Conservation (phyloP, 768 basidiomycete species). For the Zangia roseola region DNA sequence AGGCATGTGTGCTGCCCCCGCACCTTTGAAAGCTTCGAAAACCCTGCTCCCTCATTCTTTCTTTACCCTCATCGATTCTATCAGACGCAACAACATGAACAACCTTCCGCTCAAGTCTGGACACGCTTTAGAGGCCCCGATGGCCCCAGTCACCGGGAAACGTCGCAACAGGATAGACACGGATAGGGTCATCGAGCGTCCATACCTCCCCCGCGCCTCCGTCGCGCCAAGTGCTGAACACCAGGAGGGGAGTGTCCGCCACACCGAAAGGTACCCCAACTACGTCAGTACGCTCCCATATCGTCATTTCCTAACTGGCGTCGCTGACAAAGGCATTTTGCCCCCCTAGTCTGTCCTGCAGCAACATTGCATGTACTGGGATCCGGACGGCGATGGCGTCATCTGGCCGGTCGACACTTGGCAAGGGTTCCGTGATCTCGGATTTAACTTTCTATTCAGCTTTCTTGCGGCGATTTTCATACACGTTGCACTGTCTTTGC, state of each 20-base stretch:
- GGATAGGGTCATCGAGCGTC: slow-evolving; percentile 25
- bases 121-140: slow-evolving; percentile 17
- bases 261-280: slow-evolving; percentile 16
- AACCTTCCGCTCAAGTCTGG: slow-evolving; percentile 13
- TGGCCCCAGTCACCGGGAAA: slow-evolving; percentile 20
- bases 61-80: slow-evolving; percentile 17
- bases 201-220: slow-evolving; percentile 30
- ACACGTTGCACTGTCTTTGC: slow-evolving; percentile 36
- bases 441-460: slow-evolving; percentile 39
- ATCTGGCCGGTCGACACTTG: slow-evolving; percentile 47
- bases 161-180: slow-evolving; percentile 26
- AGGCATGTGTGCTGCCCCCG: slow-evolving; percentile 16
- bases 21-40: slow-evolving; percentile 10
- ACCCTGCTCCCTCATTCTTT: slow-evolving; percentile 18
- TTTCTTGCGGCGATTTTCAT: slow-evolving; percentile 35
- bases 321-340: neutral
- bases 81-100: slow-evolving; percentile 21
- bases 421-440: slow-evolving; percentile 39
- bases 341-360: slow-evolving; percentile 37
- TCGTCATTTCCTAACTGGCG: neutral
- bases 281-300: slow-evolving; percentile 19
- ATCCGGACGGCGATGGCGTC: slow-evolving; percentile 39
- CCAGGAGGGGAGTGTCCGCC: slow-evolving; percentile 19
- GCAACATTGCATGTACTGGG: slow-evolving; percentile 43
- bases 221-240: slow-evolving; percentile 26